A percentile compares a stretch with the other conserved stretches of the same genome.
Evolutionary conservation across 805 yeast genomes (phyloP).

Genomic region (Yamadazyma sp.): DNA sequence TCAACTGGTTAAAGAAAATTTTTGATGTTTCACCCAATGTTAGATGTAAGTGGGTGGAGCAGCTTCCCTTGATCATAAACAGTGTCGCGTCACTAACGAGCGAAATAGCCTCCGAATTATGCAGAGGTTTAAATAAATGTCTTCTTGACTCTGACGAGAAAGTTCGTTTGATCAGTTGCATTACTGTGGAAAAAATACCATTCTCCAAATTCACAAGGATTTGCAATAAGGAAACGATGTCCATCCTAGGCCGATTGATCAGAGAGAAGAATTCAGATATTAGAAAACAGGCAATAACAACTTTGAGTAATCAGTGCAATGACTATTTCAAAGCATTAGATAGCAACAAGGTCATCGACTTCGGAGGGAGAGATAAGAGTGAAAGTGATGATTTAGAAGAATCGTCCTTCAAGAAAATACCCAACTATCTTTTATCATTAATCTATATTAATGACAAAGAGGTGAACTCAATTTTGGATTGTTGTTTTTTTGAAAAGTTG

Average conservation of each 20-base stretch:
- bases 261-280: slow-evolving; percentile 71
- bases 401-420: slow-evolving; percentile 49
- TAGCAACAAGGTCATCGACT: slow-evolving; percentile 24
- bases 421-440: slow-evolving; percentile 61
- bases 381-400: slow-evolving; percentile 28
- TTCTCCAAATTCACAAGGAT: slow-evolving; percentile 49
- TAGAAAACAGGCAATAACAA: slow-evolving; percentile 55
- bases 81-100: slow-evolving; percentile 28
- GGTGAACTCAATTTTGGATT: slow-evolving; percentile 67
- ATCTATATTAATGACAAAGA: slow-evolving; percentile 71
- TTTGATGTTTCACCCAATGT: slow-evolving; percentile 66
- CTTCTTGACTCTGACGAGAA: slow-evolving; percentile 73
- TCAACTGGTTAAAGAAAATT: slow-evolving; percentile 71
- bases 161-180: slow-evolving; percentile 65
- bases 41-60: slow-evolving; percentile 68
- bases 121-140: slow-evolving; percentile 62
- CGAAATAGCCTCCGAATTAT: slow-evolving; percentile 43
- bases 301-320: slow-evolving; percentile 57
- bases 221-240: slow-evolving; percentile 47
- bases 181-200: slow-evolving; percentile 48
- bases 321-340: slow-evolving; percentile 30
- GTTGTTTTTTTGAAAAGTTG: slow-evolving; percentile 55
- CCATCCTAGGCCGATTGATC: slow-evolving; percentile 58
- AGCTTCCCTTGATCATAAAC: slow-evolving; percentile 48
- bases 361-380: slow-evolving; percentile 26